Conservation (phyloP, 305 asterid species). For the Fraxinus baroniana region DNA sequence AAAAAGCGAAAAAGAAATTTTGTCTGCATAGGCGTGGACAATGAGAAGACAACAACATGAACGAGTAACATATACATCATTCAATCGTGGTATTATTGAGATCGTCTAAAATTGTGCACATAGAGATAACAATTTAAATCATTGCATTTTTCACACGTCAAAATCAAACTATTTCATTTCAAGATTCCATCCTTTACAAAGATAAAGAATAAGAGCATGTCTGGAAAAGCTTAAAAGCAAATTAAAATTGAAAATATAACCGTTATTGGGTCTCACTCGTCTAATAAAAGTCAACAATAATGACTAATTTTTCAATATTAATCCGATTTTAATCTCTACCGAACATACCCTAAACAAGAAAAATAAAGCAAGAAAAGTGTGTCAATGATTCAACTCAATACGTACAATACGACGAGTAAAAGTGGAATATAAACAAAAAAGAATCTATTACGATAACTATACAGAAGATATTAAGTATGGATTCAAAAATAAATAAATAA, state of each 20-base stretch:
- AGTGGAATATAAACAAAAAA: background rate
- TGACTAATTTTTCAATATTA: too few species aligned
- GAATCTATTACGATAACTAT: background rate
- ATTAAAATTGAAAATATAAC: too few species aligned
- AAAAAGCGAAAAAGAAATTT: background rate
- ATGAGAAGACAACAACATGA: background rate
- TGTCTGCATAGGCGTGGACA: background rate
- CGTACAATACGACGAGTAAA: background rate
- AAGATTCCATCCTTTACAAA: background rate
- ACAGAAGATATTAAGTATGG: background rate
- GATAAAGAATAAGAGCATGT: too few species aligned
- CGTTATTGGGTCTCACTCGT: too few species aligned
- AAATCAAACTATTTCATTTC: background rate
- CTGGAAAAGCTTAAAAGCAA: too few species aligned
- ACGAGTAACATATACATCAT: background rate
- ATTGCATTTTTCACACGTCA: background rate
- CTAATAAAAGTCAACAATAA: too few species aligned
- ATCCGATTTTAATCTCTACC: too few species aligned
- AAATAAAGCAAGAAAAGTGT: background rate
- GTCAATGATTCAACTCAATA: background rate
- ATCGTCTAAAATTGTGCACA: background rate
- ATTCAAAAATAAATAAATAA: too few species aligned
- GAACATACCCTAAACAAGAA: too few species aligned
- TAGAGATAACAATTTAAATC: background rate
- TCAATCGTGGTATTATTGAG: background rate